Evolutionary conservation across 139 green algal species (phyloP).

Genomic region (Picochlorum sp.): DNA sequence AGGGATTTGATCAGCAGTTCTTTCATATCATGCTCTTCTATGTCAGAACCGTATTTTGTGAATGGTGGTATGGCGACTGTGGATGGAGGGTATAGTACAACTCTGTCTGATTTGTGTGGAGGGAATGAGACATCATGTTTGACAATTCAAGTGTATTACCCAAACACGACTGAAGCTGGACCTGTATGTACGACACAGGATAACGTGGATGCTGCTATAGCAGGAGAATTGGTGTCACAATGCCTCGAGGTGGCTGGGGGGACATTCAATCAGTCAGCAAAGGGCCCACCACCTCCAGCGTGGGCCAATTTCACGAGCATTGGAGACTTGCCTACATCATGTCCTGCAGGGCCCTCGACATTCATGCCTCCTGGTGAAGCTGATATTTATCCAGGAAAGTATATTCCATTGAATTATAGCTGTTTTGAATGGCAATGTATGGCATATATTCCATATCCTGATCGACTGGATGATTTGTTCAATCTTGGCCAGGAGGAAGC

Average conservation of each 20-base stretch:
- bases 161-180: background rate
- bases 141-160: background rate
- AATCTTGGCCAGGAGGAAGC: background rate
- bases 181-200: background rate
- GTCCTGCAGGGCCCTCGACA: background rate
- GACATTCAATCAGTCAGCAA: background rate
- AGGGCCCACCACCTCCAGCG: background rate
- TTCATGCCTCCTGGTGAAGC: background rate
- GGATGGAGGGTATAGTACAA: background rate
- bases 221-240: background rate
- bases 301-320: background rate
- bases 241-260: background rate
- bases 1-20: background rate
- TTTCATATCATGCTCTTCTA: background rate
- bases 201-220: background rate
- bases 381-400: background rate
- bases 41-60: background rate
- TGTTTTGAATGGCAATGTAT: constrained; percentile 2
- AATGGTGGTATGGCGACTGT: background rate
- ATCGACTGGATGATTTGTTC: background rate
- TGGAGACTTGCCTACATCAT: background rate
- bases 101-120: background rate
- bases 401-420: background rate
- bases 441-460: background rate
- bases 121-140: background rate